These are phyloP conservation scores for Lipomyces anomalus DNA, from an alignment of 805 yeast genomes.

Conservation along the genomic window DNA sequence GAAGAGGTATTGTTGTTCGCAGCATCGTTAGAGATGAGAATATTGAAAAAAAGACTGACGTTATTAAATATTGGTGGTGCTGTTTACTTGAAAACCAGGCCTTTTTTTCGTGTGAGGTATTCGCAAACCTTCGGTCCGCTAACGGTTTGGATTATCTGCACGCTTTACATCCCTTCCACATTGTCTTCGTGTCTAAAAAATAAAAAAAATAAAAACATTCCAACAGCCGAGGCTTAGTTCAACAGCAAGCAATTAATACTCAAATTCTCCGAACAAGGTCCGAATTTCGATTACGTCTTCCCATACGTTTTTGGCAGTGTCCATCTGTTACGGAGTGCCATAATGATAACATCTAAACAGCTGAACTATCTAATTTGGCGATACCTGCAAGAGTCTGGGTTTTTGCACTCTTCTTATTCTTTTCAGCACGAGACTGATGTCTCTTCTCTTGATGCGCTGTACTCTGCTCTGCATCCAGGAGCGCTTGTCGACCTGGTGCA, in stretches of 20 bases:
- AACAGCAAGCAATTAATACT: too few species aligned
- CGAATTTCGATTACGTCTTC: too few species aligned
- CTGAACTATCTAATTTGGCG: constrained; percentile 90
- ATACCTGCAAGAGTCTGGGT: constrained; percentile 68
- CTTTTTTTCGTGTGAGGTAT: not conserved
- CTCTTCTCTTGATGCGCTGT: constrained; percentile 48
- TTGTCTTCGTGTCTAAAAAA: too few species aligned
- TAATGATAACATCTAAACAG: constrained; percentile 63
- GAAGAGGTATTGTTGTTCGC: constrained; percentile 31
- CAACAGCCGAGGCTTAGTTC: too few species aligned
- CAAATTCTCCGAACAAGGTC: too few species aligned
- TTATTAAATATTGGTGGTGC: not conserved
- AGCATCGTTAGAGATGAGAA: constrained; percentile 9
- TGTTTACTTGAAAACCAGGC: too few species aligned
- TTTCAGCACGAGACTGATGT: constrained; percentile 68
- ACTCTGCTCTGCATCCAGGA: constrained; percentile 61
- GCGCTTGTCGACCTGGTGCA: constrained; percentile 76
- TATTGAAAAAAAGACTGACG: not conserved
- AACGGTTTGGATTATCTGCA: too few species aligned
- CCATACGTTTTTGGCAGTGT: too few species aligned
- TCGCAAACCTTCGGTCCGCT: too few species aligned
- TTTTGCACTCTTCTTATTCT: constrained; percentile 72
- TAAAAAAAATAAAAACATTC: too few species aligned
- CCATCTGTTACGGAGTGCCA: too few species aligned
- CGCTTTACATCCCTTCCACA: too few species aligned